Conservation (phyloP, 2,329 filamentous ascomycete genomes). For the Xylogone sp. region DNA sequence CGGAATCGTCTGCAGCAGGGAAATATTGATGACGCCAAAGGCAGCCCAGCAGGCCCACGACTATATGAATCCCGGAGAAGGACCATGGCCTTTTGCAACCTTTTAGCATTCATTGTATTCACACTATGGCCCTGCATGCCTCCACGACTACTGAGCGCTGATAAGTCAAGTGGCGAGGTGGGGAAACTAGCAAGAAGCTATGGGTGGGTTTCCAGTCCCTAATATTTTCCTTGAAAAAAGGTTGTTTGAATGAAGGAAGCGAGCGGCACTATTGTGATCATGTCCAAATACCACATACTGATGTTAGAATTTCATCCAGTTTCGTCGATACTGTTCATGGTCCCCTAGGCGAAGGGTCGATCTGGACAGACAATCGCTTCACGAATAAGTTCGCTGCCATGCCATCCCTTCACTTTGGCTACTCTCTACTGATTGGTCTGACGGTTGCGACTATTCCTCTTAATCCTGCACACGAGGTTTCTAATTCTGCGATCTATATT, state of each 20-base stretch:
- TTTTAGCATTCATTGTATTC: slow-evolving; percentile 56
- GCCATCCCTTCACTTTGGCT: slow-evolving; percentile 73
- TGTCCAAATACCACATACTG: slow-evolving; percentile 33
- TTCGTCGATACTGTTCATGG: slow-evolving; percentile 59
- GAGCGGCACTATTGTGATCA: background rate
- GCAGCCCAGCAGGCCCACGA: slow-evolving; percentile 42
- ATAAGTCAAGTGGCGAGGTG: slow-evolving; percentile 47
- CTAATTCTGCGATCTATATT: slow-evolving; percentile 30
- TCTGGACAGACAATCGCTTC: slow-evolving; percentile 70
- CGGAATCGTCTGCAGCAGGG: slow-evolving; percentile 42
- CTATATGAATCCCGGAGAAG: slow-evolving; percentile 52
- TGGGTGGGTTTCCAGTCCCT: slow-evolving; percentile 22
- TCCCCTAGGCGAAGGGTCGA: slow-evolving; percentile 55
- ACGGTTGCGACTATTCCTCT: slow-evolving; percentile 66
- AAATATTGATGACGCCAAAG: slow-evolving; percentile 29
- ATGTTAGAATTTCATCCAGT: slow-evolving; percentile 15
- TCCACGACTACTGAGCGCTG: slow-evolving; percentile 51
- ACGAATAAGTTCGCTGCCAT: slow-evolving; percentile 77
- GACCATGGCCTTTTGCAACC: slow-evolving; percentile 55
- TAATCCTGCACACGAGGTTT: slow-evolving; percentile 44
- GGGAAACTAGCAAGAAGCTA: slow-evolving; percentile 56
- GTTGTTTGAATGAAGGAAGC: too few species aligned
- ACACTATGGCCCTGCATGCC: slow-evolving; percentile 60
- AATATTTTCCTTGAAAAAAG: too few species aligned
- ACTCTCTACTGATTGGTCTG: slow-evolving; percentile 68